A percentile compares a stretch with the other conserved stretches of the same genome.
Conservation (phyloP, 495 filamentous ascomycete genomes). For the Recurvomyces mirabilis region DNA sequence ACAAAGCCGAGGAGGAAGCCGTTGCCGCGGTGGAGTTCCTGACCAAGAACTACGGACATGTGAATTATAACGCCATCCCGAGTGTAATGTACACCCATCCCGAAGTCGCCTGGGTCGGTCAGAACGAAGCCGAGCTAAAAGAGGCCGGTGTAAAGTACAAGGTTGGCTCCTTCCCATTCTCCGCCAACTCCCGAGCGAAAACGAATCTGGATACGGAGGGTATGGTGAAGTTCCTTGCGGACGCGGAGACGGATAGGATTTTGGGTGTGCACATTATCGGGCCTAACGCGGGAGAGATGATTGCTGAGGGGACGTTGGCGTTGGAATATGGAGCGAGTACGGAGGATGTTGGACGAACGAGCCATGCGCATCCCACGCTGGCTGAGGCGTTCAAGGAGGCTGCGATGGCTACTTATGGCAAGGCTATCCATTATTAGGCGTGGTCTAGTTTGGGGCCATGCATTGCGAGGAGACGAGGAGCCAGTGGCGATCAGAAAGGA, state of each 20-base stretch:
- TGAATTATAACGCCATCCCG: conserved; percentile 97
- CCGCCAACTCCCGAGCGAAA: conserved; percentile 94
- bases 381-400: conserved; percentile 99
- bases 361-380: conserved; percentile 93
- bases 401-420: conserved; percentile 93
- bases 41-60: conserved; percentile 92
- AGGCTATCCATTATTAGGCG: conserved; percentile 91
- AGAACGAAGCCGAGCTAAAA: conserved; percentile 95
- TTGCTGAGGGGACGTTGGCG: conserved; percentile 90
- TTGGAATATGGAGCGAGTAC: conserved; percentile 91
- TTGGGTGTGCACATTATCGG: conserved; percentile 95
- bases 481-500: neutral
- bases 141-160: conserved; percentile 79
- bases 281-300: conserved; percentile 96
- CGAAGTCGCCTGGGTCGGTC: conserved; percentile 96
- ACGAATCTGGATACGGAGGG: conserved; percentile 97
- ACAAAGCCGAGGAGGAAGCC: conserved; percentile 98
- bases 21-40: conserved; percentile 93
- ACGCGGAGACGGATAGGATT: conserved; percentile 92
- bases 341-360: conserved; percentile 91
- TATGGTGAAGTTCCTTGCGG: conserved; percentile 91
- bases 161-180: conserved; percentile 88
- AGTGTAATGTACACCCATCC: conserved; percentile 99
- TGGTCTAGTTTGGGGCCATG: neutral
- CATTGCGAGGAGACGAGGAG: neutral